Base-by-base conservation (phyloP, 2,329 filamentous ascomycete species). In the Lecanoromycetidae sp. region DNA sequence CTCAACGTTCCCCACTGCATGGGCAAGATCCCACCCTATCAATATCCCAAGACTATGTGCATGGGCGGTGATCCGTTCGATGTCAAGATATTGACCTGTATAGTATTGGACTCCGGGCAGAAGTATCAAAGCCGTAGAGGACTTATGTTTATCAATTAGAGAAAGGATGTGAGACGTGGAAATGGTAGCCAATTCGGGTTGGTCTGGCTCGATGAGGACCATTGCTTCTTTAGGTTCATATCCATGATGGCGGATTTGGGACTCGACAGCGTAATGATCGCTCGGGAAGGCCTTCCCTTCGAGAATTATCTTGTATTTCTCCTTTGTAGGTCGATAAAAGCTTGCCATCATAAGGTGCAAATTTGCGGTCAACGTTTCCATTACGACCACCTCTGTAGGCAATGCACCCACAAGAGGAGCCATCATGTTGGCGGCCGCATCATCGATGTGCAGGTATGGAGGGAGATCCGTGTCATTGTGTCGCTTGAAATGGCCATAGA, bases 51-150 rank as follows among this genome's bases (percentile, higher is more conserved):
- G 76, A 0, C 70, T 71, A 54, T 81, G 82, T 0, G 87, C 87
- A 64, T 88, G 74, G 1, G 73, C 72, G 1, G 88, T 94, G 62
- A 94, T 94, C 35, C 67, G 72, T 35, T 77, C 66, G 3, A 95
- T 88, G 62, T 94, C 86, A 56, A 94, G 84, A 48, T 84, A 77
- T 62, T 95, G 88, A 46, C 87, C 87, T 0, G 83, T 91, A 66
- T 93, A 94, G 69, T 87, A 95, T 61, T 95, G 87, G 34, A 95
- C 82, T 8, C 85, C 88, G 0, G 87, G 86, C 0, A 95, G 76
- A 4, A 94, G 74, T 1, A 94, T 66, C 7, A 95, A 65, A 1
- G 87, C 84, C 0, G 85, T 80, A 5, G 76, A 76, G 1, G 77
- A 71, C 37, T 82, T 83, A 59, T 94, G 80, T 50, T 78, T 67